phyloP scores from a whole-genome alignment of 192 early-diverging fungal genomes.

The Umbelopsis ramanniana region DNA sequence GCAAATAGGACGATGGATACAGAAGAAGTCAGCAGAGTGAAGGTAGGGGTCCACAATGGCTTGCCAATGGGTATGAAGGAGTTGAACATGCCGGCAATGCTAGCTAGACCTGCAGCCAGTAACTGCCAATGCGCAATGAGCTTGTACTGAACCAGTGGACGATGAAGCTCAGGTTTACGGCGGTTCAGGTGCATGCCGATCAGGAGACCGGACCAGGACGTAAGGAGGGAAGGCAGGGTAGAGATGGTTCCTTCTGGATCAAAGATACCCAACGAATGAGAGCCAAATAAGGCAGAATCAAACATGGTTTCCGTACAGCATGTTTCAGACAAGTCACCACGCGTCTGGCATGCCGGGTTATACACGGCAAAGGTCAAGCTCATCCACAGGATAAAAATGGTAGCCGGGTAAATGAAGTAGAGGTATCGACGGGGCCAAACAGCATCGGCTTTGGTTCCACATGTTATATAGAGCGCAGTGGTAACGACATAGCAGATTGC shows the following conservation, averaged over 20 bases:
- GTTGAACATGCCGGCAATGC: conserved; percentile 17
- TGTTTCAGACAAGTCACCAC: not conserved
- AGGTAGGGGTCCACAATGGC: conserved; percentile 59
- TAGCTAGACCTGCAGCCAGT: not conserved
- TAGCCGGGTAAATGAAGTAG: conserved; percentile 1
- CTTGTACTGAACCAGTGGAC: not conserved
- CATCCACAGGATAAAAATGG: conserved; percentile 30
- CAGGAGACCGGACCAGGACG: conserved; percentile 50
- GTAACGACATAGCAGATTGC: conserved; percentile 47
- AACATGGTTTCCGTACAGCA: conserved; percentile 19
- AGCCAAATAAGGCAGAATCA: not conserved
- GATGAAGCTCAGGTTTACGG: conserved; percentile 5
- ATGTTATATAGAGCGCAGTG: not conserved
- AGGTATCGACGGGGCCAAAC: not conserved
- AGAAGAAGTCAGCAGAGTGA: conserved; percentile 42
- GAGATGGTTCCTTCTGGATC: conserved; percentile 57
- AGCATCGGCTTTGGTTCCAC: not conserved
- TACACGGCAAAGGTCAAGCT: conserved; percentile 20
- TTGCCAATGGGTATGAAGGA: conserved; percentile 54
- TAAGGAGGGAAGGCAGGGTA: conserved; percentile 48
- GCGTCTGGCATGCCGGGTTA: conserved; percentile 31
- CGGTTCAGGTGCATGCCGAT: conserved; percentile 33
- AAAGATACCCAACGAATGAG: conserved; percentile 26
- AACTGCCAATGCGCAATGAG: conserved; percentile 4
- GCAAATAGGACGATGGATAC: conserved; percentile 35